Percentiles rank a stretch among this genome's conserved stretches.
Evolutionary conservation across 2,329 filamentous ascomycete species (phyloP).

Genomic region (Didymella glomerata): DNA sequence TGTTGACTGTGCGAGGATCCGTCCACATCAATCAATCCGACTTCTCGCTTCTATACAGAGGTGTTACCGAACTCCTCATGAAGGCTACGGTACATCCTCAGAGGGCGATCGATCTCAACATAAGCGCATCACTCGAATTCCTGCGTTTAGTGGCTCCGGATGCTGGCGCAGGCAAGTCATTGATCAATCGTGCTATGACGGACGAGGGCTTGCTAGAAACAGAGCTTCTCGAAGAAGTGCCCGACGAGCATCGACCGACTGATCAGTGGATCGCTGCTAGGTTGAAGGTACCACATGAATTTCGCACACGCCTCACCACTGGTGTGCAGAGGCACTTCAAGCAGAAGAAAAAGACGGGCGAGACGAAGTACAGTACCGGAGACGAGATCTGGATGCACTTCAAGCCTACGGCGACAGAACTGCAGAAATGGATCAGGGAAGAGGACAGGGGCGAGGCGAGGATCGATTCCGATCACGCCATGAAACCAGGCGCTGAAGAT

Average conservation of each 20-base stretch:
- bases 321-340: conserved; percentile 52
- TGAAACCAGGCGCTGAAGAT: conserved; percentile 12
- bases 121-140: conserved; percentile 70
- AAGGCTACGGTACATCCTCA: conserved; percentile 71
- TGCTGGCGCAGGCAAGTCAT: conserved; percentile 49
- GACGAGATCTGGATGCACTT: conserved; percentile 65
- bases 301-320: conserved; percentile 59
- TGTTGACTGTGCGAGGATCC: conserved; percentile 63
- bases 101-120: conserved; percentile 69
- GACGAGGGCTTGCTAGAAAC: conserved; percentile 63
- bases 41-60: conserved; percentile 70
- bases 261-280: conserved; percentile 67
- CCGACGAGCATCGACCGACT: conserved; percentile 63
- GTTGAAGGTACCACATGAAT: conserved; percentile 67
- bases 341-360: conserved; percentile 49
- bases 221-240: conserved; percentile 57
- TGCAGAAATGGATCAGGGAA: conserved; percentile 37
- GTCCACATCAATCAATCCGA: conserved; percentile 73
- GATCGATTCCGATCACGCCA: conserved; percentile 29
- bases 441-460: conserved; percentile 33
- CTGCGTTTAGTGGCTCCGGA: conserved; percentile 60
- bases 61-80: conserved; percentile 64
- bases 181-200: conserved; percentile 61
- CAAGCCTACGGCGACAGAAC: conserved; percentile 39
- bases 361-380: conserved; percentile 48